Conservation (phyloP, 257 asterid genomes). For the Gentiana dahurica region DNA sequence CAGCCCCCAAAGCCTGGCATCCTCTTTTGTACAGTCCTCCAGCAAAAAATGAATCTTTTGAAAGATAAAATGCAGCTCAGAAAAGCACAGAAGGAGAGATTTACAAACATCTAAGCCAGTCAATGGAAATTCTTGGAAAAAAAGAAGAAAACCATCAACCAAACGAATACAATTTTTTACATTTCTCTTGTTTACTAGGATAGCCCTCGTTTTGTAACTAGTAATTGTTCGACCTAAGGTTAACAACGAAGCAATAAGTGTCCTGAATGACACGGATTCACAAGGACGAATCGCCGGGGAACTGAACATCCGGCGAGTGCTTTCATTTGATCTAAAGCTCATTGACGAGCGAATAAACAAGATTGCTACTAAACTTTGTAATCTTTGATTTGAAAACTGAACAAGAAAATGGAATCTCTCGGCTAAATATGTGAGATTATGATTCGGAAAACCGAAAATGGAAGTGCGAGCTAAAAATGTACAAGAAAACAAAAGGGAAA, state of each 20-base stretch:
- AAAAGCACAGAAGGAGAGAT: conserved; percentile 29
- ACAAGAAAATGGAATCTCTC: not conserved
- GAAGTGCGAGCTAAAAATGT: too few species aligned
- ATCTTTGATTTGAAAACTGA: conserved; percentile 4
- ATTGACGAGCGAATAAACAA: conserved; percentile 25
- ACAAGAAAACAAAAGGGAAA: too few species aligned
- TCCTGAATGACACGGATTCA: conserved; percentile 37
- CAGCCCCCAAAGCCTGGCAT: conserved; percentile 50
- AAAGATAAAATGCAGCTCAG: conserved; percentile 74
- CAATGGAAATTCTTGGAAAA: conserved; percentile 39
- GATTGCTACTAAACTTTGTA: not conserved
- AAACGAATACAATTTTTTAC: conserved; percentile 35
- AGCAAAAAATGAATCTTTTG: conserved; percentile 56
- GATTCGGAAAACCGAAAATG: too few species aligned
- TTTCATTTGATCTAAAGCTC: conserved; percentile 32
- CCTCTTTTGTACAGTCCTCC: conserved; percentile 57
- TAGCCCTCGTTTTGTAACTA: conserved; percentile 31
- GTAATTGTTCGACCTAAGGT: conserved; percentile 31
- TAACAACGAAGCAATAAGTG: conserved; percentile 39
- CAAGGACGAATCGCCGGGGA: conserved; percentile 81
- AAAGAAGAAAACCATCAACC: conserved; percentile 39
- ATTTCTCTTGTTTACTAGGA: conserved; percentile 46
- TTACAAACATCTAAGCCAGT: conserved; percentile 7
- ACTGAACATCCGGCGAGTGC: conserved; percentile 67
- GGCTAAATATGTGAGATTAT: not conserved